Conservation (phyloP, 2,329 filamentous ascomycete genomes). For the Neopestalotiopsis sp. region DNA sequence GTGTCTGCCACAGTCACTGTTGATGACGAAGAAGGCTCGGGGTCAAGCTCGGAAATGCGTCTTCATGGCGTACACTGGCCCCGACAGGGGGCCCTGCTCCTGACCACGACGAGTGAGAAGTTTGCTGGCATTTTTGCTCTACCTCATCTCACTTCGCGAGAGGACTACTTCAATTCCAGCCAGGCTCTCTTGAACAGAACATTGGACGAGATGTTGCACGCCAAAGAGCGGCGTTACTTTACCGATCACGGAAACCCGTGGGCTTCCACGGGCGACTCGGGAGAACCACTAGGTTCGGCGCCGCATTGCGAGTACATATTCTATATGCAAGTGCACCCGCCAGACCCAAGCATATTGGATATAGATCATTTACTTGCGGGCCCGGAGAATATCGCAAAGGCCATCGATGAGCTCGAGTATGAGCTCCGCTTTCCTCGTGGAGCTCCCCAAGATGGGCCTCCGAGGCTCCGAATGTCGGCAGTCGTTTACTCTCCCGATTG, state of each 20-base stretch:
- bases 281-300: conserved; percentile 62
- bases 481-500: conserved; percentile 74
- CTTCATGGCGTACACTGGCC: conserved; percentile 88
- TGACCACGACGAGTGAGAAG: conserved; percentile 92
- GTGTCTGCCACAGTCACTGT: conserved; percentile 74
- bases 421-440: conserved; percentile 68
- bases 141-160: conserved; percentile 76
- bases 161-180: conserved; percentile 63
- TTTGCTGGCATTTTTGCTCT: conserved; percentile 90
- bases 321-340: conserved; percentile 78
- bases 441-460: conserved; percentile 59
- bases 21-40: conserved; percentile 72
- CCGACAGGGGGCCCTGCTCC: conserved; percentile 76
- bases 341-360: conserved; percentile 44
- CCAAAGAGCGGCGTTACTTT: conserved; percentile 62
- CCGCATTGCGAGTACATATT: conserved; percentile 90
- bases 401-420: conserved; percentile 62
- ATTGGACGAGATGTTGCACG: conserved; percentile 69
- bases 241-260: conserved; percentile 73
- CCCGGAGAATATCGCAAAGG: conserved; percentile 41
- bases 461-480: conserved; percentile 65
- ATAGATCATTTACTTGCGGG: conserved; percentile 37
- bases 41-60: conserved; percentile 79
- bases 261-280: conserved; percentile 69
- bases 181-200: conserved; percentile 75